Percentiles rank a stretch among this genome's conserved stretches.
These are phyloP conservation scores for Penicillium rolfsii DNA, from an alignment of 2,329 filamentous ascomycete species.

Conservation along the genomic window DNA sequence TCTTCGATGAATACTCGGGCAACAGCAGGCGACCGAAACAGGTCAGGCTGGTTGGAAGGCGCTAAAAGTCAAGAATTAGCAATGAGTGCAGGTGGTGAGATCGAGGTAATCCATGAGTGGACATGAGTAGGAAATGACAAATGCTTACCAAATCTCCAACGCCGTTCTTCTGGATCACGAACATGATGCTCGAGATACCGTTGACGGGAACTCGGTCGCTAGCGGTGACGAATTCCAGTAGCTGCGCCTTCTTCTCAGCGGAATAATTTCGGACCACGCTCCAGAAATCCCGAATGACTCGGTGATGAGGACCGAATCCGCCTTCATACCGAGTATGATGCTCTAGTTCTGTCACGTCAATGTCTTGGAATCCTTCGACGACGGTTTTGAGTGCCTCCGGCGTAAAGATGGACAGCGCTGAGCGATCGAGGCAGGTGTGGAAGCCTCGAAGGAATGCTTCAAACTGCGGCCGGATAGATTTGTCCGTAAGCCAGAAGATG, in stretches of 20 bases:
- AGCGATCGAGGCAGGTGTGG: slow-evolving; percentile 69
- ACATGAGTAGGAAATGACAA: not conserved
- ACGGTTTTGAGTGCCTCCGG: slow-evolving; percentile 72
- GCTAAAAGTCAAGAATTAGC: slow-evolving; percentile 29
- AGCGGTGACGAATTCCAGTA: slow-evolving; percentile 94
- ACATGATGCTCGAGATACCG: slow-evolving; percentile 78
- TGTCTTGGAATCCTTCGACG: slow-evolving; percentile 80
- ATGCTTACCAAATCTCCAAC: slow-evolving; percentile 56
- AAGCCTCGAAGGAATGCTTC: slow-evolving; percentile 83
- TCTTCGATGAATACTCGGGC: slow-evolving; percentile 75
- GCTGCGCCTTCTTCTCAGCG: slow-evolving; percentile 69
- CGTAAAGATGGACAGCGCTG: slow-evolving; percentile 72
- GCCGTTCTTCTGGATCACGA: slow-evolving; percentile 79
- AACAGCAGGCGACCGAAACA: slow-evolving; percentile 89
- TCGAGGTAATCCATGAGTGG: not conserved
- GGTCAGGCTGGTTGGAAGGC: slow-evolving; percentile 83
- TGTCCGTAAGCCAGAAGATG: slow-evolving; percentile 77
- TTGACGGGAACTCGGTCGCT: slow-evolving; percentile 88
- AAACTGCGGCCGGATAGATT: slow-evolving; percentile 76
- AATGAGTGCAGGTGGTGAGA: not conserved
- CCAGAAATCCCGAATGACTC: slow-evolving; percentile 81
- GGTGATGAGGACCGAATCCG: slow-evolving; percentile 72
- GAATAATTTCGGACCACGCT: slow-evolving; percentile 68
- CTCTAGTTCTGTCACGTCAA: slow-evolving; percentile 75
- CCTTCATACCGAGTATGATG: slow-evolving; percentile 74